phyloP scores from a whole-genome alignment of 2,329 filamentous ascomycete genomes.

The Penicillium sumatraense region DNA sequence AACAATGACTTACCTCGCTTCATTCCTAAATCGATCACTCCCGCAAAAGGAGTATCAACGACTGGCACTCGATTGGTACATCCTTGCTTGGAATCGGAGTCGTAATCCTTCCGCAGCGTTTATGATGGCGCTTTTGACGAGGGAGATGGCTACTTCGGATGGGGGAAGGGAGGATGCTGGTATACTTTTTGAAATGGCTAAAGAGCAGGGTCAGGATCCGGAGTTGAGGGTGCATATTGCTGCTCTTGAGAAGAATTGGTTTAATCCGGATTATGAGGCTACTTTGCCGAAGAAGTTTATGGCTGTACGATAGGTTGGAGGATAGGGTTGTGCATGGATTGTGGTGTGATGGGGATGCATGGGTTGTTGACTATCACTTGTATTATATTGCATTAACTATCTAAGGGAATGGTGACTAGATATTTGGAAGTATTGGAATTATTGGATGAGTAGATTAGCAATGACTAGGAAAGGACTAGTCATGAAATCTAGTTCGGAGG shows the following conservation, averaged over 20 bases:
- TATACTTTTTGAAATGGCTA: conserved; percentile 16
- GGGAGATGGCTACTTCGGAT: conserved; percentile 27
- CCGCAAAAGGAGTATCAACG: conserved; percentile 28
- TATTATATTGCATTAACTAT: conserved; percentile 1
- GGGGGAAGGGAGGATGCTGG: conserved; percentile 12
- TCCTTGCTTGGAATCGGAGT: conserved; percentile 28
- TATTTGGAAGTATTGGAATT: too few relatives aligned
- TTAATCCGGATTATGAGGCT: conserved; percentile 20
- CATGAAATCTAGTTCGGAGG: too few relatives aligned
- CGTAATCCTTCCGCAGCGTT: conserved; percentile 29
- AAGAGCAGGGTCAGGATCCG: conserved; percentile 14
- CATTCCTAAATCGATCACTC: conserved; percentile 22
- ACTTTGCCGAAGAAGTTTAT: conserved; percentile 23
- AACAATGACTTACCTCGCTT: background rate
- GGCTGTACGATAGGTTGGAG: conserved; percentile 26
- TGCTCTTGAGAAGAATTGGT: conserved; percentile 28
- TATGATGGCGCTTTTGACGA: conserved; percentile 34
- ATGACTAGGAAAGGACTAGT: too few relatives aligned
- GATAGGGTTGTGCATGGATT: too few relatives aligned
- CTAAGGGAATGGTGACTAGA: too few relatives aligned
- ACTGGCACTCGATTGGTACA: conserved; percentile 42
- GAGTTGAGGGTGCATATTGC: conserved; percentile 11
- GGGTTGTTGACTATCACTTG: too few relatives aligned
- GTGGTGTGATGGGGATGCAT: too few relatives aligned
- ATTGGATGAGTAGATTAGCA: too few relatives aligned